Base-by-base conservation (phyloP, 768 basidiomycete genomes). In the Dentipellis sp. region DNA sequence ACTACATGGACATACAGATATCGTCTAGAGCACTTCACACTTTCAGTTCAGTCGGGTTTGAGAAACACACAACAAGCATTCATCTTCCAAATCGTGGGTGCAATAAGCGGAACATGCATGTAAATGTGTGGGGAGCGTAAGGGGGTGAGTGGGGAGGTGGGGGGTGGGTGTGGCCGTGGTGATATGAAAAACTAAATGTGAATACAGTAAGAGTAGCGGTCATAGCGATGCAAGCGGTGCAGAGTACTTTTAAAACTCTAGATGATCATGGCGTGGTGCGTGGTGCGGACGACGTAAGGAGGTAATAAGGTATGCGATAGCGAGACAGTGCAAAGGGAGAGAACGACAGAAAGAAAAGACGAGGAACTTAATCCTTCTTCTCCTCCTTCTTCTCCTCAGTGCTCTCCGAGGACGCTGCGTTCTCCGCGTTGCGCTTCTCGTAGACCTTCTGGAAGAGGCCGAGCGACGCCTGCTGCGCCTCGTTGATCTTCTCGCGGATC, bases 381-480 rank as follows among this genome's bases (percentile, higher is more conserved):
- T 92, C 86, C 66, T 86, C 73, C 62, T 76, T 68, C 55, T 56
- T 61, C 16, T 67, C 53, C 58, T 64, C 56, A 64, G 84, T 71
- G 56, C 71, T 63, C 29, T 67, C 49, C 7, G 69, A 55, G 1
- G 64, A 61, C 19, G 79, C 74, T 17, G 79, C 67, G 39, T 68
- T 74, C 60, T 78, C 79, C 29, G 88, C 86, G 62, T 81, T 82
- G 56, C 87, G 83, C 82, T 95, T 95, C 80, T 94, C 91, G 69
- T 94, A 94, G 12, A 91, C 84, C 85, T 94, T 95, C 73, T 95
- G 89, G 94, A 98, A 98, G 57, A 98, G 86, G 58, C 91, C 90
- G 38, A 98, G 83, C 16, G 92, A 94, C 14, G 94, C 95, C 65
- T 89, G 86, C 67, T 98, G 95, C 4, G 93, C 92, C 75, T 93